Evolutionary conservation across 2,329 filamentous ascomycete species (phyloP), one percentile per base, ranked within the genome.

Genomic region (Thermoascus crustaceus): DNA sequence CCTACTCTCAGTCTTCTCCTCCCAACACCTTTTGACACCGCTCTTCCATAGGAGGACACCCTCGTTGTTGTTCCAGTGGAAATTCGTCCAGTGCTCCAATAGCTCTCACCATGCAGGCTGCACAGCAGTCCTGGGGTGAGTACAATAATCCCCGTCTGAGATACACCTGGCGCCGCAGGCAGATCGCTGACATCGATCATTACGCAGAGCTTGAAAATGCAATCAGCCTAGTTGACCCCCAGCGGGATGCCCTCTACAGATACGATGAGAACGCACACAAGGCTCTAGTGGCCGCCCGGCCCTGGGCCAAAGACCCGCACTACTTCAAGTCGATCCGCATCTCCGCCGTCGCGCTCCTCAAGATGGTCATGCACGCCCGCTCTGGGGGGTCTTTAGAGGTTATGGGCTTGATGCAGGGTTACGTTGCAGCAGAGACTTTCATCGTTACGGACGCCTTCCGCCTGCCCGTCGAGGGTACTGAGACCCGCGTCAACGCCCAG

Each of bases 291-390:
- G 64, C 72, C 7, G 68, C 72, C 14, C 75, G 75, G 35, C 87
- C 88, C 42, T 96, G 91, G 91, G 68, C 67, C 32, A 69, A 68
- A 30, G 80, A 95, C 55, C 80, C 82, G 0, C 74, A 86, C 61
- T 80, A 95, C 70, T 98, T 96, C 75, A 93, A 89, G 59, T 75
- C 83, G 35, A 86, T 96, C 30, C 85, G 88, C 52, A 89, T 98
- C 63, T 93, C 85, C 34, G 87, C 91, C 39, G 81, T 94, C 8
- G 91, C 91, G 4, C 76, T 98, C 40, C 76, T 96, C 49, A 98
- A 98, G 68, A 98, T 98, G 91, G 86, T 93, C 45, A 96, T 95
- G 85, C 91, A 98, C 60, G 91, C 91, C 7, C 84, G 91, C n/a
- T 88, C 86, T 0, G 91, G 91, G 46, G 89, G 91, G 38, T 78